Conservation (phyloP, 164 flowering plant species). For the Amborella trichopoda region DNA sequence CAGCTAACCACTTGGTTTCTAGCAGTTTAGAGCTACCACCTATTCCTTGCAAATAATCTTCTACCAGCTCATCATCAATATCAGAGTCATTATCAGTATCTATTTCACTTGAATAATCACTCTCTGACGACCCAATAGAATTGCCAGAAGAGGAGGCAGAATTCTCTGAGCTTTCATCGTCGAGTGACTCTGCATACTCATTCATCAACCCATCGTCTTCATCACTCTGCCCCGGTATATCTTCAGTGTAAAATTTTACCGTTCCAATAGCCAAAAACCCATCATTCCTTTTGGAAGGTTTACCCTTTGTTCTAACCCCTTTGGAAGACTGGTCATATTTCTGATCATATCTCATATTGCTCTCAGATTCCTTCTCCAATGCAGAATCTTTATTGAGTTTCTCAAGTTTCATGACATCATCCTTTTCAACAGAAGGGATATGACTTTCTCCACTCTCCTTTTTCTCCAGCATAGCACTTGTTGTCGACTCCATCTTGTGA, state of each 20-base stretch:
- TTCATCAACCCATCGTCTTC: slow-evolving; percentile 35
- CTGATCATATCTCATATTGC: too few relatives aligned
- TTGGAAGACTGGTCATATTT: too few relatives aligned
- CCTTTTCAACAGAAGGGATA: too few relatives aligned
- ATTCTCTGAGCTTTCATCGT: slow-evolving; percentile 23
- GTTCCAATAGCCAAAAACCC: slow-evolving; percentile 79
- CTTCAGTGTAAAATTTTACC: slow-evolving; percentile 61
- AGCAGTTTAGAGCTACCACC: slow-evolving; percentile 50
- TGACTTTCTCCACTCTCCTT: too few relatives aligned
- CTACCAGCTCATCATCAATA: slow-evolving; percentile 66
- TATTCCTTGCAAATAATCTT: slow-evolving; percentile 82
- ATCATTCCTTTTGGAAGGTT: slow-evolving; percentile 30
- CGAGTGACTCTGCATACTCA: slow-evolving; percentile 14
- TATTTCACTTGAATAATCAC: slow-evolving; percentile 15
- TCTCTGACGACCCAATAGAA: slow-evolving; percentile 21
- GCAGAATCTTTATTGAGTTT: too few relatives aligned
- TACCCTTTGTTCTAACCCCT: too few relatives aligned
- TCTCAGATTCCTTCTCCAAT: too few relatives aligned
- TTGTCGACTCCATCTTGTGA: too few relatives aligned
- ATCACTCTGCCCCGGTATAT: slow-evolving; percentile 30
- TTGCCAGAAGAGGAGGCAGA: slow-evolving; percentile 14
- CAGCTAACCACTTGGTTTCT: slow-evolving; percentile 38
- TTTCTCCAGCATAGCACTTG: too few relatives aligned
- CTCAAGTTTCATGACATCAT: too few relatives aligned
- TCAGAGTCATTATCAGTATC: slow-evolving; percentile 44